phyloP scores from a whole-genome alignment of 106 monocot genomes.

The Posidonia australis region DNA sequence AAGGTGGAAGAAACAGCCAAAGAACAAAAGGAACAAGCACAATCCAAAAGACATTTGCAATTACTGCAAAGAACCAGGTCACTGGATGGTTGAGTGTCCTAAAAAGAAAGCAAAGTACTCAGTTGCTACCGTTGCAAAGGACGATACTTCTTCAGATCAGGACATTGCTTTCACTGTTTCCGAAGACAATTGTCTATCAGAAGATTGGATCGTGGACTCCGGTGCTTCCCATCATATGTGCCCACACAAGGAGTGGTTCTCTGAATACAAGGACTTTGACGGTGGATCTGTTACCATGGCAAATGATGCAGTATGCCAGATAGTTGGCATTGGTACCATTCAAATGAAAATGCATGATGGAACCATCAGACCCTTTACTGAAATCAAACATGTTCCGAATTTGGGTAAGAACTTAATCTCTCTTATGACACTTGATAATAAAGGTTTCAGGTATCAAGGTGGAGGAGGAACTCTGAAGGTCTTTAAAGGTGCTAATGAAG shows the following conservation, averaged over 20 bases:
- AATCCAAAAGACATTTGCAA: too few species aligned
- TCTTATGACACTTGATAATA: neutral
- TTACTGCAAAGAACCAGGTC: too few species aligned
- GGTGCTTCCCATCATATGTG: slow-evolving; percentile 3
- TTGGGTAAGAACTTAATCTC: slow-evolving; percentile 3
- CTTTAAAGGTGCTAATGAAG: neutral
- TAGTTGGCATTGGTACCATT: neutral
- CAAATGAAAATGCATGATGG: slow-evolving; percentile 10
- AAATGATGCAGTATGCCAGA: slow-evolving; percentile 3
- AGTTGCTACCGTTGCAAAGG: too few species aligned
- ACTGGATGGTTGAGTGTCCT: too few species aligned
- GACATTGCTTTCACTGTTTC: too few species aligned
- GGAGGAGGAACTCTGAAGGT: neutral
- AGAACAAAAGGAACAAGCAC: too few species aligned
- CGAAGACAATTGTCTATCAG: too few species aligned
- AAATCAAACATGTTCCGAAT: neutral
- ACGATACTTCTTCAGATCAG: too few species aligned
- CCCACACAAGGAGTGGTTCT: slow-evolving; percentile 7
- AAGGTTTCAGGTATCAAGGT: neutral
- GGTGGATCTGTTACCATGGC: slow-evolving; percentile 1
- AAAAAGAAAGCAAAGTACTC: too few species aligned
- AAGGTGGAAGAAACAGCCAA: too few species aligned
- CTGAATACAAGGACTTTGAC: neutral
- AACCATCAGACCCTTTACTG: neutral
- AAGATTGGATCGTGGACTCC: slow-evolving; percentile 3